Evolutionary conservation across 164 flowering plant genomes (phyloP).

Genomic region (Umbilicus rupestris): DNA sequence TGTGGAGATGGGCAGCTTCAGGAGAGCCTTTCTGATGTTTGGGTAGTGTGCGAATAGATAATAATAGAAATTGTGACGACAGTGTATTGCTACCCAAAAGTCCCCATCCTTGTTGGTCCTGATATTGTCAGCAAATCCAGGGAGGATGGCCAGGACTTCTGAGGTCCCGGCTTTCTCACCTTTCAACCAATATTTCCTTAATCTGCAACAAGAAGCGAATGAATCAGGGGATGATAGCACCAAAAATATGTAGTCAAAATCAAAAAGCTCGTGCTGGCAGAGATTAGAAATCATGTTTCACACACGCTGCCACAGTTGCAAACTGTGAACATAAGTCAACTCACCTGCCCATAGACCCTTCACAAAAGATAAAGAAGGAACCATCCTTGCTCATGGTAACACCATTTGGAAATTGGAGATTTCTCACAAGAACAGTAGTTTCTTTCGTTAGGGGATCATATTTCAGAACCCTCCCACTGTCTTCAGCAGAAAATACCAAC

Average conservation of each 20-base stretch:
- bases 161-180: constrained; percentile 78
- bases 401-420: constrained; percentile 83
- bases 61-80: constrained; percentile 34
- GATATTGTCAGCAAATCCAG: constrained; percentile 87
- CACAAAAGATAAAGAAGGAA: constrained; percentile 67
- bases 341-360: constrained; percentile 55
- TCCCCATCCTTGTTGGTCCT: constrained; percentile 76
- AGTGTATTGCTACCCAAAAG: constrained; percentile 86
- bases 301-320: neutral
- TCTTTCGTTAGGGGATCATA: constrained; percentile 61
- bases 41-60: constrained; percentile 35
- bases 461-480: constrained; percentile 74
- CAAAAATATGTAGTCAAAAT: neutral
- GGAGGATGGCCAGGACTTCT: constrained; percentile 61
- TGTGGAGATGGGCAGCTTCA: constrained; percentile 61
- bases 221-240: neutral
- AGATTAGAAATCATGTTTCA: neutral
- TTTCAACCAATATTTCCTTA: constrained; percentile 71
- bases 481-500: constrained; percentile 63
- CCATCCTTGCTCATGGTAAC: constrained; percentile 74
- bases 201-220: constrained; percentile 25
- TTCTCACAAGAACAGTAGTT: constrained; percentile 54
- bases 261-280: neutral
- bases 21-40: constrained; percentile 32
- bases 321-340: neutral